phyloP scores from a whole-genome alignment of 345 rosid genomes.

The Trapa incisa region DNA sequence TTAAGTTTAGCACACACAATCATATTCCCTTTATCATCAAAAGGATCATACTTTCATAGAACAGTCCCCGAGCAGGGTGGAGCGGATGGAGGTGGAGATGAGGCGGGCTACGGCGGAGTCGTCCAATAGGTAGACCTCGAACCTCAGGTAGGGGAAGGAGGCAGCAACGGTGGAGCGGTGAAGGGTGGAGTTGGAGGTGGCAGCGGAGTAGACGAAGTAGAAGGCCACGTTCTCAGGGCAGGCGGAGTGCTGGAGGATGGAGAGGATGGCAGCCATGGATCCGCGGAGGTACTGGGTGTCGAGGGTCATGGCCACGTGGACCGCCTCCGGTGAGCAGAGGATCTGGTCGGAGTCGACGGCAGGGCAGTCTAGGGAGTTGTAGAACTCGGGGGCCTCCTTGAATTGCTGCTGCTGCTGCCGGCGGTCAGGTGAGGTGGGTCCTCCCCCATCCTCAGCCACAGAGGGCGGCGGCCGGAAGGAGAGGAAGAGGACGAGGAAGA shows the following conservation, averaged over 20 bases:
- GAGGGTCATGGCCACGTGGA: constrained; percentile 72
- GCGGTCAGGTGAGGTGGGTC: background rate
- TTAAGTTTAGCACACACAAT: too few relatives aligned
- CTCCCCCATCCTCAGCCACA: too few relatives aligned
- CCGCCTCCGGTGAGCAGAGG: constrained; percentile 64
- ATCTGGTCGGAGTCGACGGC: constrained; percentile 10
- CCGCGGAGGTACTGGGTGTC: constrained; percentile 42
- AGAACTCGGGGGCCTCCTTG: constrained; percentile 88
- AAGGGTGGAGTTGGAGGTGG: constrained; percentile 18
- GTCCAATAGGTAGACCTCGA: background rate
- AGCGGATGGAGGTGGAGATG: constrained; percentile 13
- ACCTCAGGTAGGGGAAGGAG: background rate
- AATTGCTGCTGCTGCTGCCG: constrained; percentile 28
- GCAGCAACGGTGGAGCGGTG: constrained; percentile 17
- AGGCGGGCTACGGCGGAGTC: background rate
- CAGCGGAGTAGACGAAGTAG: constrained; percentile 18
- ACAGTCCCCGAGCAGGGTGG: constrained; percentile 2
- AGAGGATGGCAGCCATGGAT: constrained; percentile 33
- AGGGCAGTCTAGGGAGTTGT: constrained; percentile 66
- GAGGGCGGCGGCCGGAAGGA: too few relatives aligned
- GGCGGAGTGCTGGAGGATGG: constrained; percentile 33
- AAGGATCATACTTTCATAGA: too few relatives aligned
- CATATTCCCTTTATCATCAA: too few relatives aligned
- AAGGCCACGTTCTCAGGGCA: constrained; percentile 30
- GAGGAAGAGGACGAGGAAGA: too few relatives aligned